Evolutionary conservation across 805 yeast species (phyloP).

Genomic region (Wickerhamiella parazyma): DNA sequence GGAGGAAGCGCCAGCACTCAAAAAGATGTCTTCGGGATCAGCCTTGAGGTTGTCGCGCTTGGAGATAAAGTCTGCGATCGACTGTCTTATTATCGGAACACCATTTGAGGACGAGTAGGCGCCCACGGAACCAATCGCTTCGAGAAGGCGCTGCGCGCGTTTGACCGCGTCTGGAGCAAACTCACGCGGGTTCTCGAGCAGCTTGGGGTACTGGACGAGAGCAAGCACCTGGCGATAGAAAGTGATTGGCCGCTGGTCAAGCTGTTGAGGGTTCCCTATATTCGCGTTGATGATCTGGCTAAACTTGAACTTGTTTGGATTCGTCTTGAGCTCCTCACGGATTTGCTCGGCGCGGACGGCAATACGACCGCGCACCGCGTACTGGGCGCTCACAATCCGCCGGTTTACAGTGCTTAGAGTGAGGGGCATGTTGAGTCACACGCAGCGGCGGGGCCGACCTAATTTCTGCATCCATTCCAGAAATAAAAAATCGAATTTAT

Average conservation of each 20-base stretch:
- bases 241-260: slow-evolving; percentile 88
- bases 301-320: slow-evolving; percentile 61
- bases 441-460: neutral
- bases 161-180: slow-evolving; percentile 47
- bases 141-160: slow-evolving; percentile 52
- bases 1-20: slow-evolving; percentile 90
- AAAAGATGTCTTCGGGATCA: slow-evolving; percentile 56
- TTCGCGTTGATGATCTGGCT: slow-evolving; percentile 71
- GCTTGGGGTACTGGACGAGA: slow-evolving; percentile 68
- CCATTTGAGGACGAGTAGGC: slow-evolving; percentile 96
- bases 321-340: slow-evolving; percentile 37
- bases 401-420: slow-evolving; percentile 48
- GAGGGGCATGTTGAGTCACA: slow-evolving; percentile 23
- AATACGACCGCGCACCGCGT: slow-evolving; percentile 89
- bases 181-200: slow-evolving; percentile 31
- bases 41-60: slow-evolving; percentile 66
- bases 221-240: slow-evolving; percentile 88
- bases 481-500: no score
- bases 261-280: slow-evolving; percentile 96
- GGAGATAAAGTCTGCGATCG: slow-evolving; percentile 69
- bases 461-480: no score
- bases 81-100: slow-evolving; percentile 50
- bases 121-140: slow-evolving; percentile 69
- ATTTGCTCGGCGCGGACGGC: slow-evolving; percentile 91
- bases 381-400: slow-evolving; percentile 69